Conservation (phyloP, 2,329 filamentous ascomycete species). For the Immersiporthe knoxdaviesiana region DNA sequence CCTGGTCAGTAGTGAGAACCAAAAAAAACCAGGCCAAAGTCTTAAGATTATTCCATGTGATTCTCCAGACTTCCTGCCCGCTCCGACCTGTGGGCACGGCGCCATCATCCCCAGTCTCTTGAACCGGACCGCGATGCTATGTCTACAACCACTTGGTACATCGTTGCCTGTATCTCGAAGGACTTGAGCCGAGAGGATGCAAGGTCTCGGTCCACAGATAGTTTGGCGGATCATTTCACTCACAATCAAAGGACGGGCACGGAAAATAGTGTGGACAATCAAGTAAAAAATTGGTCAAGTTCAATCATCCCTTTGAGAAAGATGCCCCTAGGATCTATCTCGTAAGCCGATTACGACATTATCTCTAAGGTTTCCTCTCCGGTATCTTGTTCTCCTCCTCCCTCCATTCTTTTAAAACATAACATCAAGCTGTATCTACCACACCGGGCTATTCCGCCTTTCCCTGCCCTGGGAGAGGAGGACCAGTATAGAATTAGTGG, state of each 20-base stretch:
- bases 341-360: constrained; percentile 23
- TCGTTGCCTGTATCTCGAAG: not conserved
- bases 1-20: no score
- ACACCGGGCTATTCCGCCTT: not conserved
- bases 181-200: not conserved
- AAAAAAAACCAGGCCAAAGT: no score
- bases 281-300: constrained; percentile 11
- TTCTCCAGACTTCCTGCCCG: not conserved
- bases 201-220: not conserved
- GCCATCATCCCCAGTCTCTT: not conserved
- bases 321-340: constrained; percentile 16
- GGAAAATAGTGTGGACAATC: not conserved
- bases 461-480: not conserved
- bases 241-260: no score
- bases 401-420: constrained; percentile 13
- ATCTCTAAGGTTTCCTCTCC: constrained; percentile 14
- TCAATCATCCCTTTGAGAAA: constrained; percentile 7
- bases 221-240: no score
- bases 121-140: not conserved
- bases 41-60: no score
- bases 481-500: constrained; percentile 32
- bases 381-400: constrained; percentile 24
- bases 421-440: constrained; percentile 2
- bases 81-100: not conserved
- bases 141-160: not conserved